phyloP scores from a whole-genome alignment of 2,329 filamentous ascomycete species.

The Arthrinium phaeospermum region DNA sequence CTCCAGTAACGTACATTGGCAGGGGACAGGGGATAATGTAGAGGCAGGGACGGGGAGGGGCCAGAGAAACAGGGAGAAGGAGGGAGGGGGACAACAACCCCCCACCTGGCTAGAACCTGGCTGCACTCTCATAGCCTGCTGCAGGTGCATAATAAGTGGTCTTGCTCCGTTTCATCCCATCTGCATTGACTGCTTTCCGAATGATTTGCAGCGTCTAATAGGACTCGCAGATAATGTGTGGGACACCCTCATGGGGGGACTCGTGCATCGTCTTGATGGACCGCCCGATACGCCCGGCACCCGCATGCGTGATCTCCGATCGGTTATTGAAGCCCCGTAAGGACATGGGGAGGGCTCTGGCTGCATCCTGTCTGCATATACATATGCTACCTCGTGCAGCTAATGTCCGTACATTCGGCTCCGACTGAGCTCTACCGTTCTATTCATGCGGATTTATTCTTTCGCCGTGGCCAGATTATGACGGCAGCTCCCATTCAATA shows the following conservation, averaged over 20 bases:
- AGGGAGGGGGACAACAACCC: background rate
- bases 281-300: background rate
- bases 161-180: constrained; percentile 8
- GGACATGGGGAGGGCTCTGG: background rate
- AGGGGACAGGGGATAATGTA: background rate
- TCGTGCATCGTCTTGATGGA: background rate
- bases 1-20: background rate
- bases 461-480: background rate
- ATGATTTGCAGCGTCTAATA: background rate
- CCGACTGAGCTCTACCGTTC: background rate
- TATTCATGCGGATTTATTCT: background rate
- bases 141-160: background rate
- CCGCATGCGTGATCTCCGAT: constrained; percentile 12
- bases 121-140: background rate
- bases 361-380: background rate
- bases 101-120: background rate
- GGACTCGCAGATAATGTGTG: background rate
- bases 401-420: background rate
- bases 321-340: background rate
- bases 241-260: background rate
- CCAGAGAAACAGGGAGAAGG: background rate
- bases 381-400: background rate
- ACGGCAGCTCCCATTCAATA: background rate
- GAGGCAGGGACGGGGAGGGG: no score
- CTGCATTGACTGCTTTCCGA: background rate